Evolutionary conservation across 768 basidiomycete species (phyloP).

Genomic region (Phlebiopsis gigantea): DNA sequence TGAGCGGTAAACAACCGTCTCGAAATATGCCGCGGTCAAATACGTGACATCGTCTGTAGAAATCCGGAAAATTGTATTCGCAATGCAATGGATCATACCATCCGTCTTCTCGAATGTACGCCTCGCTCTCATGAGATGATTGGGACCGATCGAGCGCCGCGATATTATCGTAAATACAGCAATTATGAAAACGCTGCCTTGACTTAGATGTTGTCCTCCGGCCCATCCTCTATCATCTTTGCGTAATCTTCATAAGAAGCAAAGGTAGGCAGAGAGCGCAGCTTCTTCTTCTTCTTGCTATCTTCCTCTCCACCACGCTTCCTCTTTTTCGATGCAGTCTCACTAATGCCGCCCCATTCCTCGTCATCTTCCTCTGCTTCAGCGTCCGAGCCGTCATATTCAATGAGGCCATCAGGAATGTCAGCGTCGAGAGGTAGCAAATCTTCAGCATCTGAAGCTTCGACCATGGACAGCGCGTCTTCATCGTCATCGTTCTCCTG

Average conservation of each 20-base stretch:
- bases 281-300: slow-evolving; percentile 59
- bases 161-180: no score
- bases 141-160: no score
- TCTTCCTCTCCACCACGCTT: slow-evolving; percentile 43
- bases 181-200: neutral
- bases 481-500: slow-evolving; percentile 35
- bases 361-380: slow-evolving; percentile 37
- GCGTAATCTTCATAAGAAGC: slow-evolving; percentile 87
- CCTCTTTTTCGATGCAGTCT: slow-evolving; percentile 23
- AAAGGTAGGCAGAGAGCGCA: slow-evolving; percentile 68
- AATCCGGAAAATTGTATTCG: no score
- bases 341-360: slow-evolving; percentile 52
- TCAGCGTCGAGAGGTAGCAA: slow-evolving; percentile 54
- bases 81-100: no score
- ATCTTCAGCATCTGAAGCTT: slow-evolving; percentile 70
- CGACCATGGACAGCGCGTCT: slow-evolving; percentile 49
- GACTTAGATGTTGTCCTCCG: slow-evolving; percentile 58
- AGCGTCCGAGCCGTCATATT: slow-evolving; percentile 52
- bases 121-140: no score
- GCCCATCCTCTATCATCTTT: slow-evolving; percentile 74
- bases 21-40: no score
- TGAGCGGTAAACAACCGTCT: no score
- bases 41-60: no score
- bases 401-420: slow-evolving; percentile 51
- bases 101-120: no score